A percentile compares a stretch with the other conserved stretches of the same genome.
These are phyloP conservation scores for Waltergamsia citrina DNA, from an alignment of 2,329 filamentous ascomycete genomes.

Conservation along the genomic window DNA sequence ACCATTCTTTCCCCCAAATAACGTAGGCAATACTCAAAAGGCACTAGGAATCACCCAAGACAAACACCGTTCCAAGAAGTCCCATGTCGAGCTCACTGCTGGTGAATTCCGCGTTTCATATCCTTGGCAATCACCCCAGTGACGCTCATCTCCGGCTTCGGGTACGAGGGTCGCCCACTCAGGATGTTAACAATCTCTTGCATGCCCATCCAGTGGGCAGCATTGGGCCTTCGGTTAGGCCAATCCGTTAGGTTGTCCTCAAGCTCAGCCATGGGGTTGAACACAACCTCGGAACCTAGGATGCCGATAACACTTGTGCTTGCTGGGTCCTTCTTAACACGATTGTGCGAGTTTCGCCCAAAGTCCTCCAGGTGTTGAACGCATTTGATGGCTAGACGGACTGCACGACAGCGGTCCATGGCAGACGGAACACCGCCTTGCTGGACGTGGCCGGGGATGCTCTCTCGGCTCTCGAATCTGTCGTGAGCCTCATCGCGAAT, in stretches of 20 bases:
- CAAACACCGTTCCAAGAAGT: too few relatives aligned
- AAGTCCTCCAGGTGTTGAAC: constrained; percentile 83
- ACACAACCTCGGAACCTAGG: constrained; percentile 81
- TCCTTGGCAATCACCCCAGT: constrained; percentile 49
- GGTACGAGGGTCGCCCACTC: constrained; percentile 56
- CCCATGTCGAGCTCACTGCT: too few relatives aligned
- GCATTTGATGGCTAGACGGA: constrained; percentile 87
- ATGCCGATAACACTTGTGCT: constrained; percentile 84
- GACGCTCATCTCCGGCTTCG: constrained; percentile 37
- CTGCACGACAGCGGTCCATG: constrained; percentile 91
- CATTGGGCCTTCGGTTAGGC: constrained; percentile 75
- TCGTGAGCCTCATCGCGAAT: constrained; percentile 89
- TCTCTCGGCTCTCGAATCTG: constrained; percentile 85
- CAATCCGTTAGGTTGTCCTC: constrained; percentile 83
- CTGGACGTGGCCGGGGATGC: constrained; percentile 88
- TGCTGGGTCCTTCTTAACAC: constrained; percentile 64
- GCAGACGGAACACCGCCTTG: constrained; percentile 87
- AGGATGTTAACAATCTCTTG: constrained; percentile 78
- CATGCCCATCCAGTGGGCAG: constrained; percentile 77
- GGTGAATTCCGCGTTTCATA: constrained; percentile 47
- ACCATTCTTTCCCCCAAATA: too few relatives aligned
- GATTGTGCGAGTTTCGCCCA: constrained; percentile 52
- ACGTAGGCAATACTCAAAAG: too few relatives aligned
- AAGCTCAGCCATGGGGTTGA: constrained; percentile 69
- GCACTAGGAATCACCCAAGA: too few relatives aligned